These are phyloP conservation scores for Parietichytrium sp. DNA, from an alignment of 108 stramenopile genomes.

Conservation along the genomic window DNA sequence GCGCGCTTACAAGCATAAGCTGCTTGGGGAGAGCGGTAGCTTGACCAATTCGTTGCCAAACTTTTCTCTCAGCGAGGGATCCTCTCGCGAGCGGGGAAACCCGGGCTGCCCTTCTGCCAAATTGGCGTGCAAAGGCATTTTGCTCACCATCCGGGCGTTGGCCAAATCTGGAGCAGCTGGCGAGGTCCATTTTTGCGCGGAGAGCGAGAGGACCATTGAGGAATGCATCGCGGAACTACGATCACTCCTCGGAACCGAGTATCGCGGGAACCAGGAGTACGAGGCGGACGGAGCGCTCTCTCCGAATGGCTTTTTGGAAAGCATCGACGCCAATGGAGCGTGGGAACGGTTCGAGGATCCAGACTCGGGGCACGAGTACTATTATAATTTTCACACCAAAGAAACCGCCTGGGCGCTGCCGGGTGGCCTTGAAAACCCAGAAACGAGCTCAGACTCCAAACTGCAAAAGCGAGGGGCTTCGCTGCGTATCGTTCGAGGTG, in stretches of 20 bases:
- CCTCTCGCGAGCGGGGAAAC: too few species aligned
- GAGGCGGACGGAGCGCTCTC: neutral
- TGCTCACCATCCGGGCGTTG: neutral
- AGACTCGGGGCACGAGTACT: neutral
- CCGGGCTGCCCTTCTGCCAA: too few species aligned
- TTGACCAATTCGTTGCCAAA: too few species aligned
- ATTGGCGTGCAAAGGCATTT: too few species aligned
- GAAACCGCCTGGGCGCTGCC: neutral
- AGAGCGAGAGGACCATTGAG: neutral
- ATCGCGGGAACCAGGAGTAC: neutral
- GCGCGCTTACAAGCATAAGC: neutral
- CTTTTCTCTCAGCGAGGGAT: too few species aligned
- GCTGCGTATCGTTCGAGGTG: neutral
- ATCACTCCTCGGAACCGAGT: neutral
- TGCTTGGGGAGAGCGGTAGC: neutral
- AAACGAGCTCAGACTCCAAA: too few species aligned
- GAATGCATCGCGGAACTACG: too few species aligned
- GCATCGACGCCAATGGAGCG: too few species aligned
- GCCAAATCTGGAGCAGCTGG: neutral
- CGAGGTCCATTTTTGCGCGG: neutral
- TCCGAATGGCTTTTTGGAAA: too few species aligned
- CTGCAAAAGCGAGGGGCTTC: too few species aligned
- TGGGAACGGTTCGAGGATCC: neutral
- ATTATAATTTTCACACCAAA: neutral
- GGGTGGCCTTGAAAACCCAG: neutral